phyloP scores from a whole-genome alignment of 2,329 filamentous ascomycete genomes.

The Penicillium corylophilum region DNA sequence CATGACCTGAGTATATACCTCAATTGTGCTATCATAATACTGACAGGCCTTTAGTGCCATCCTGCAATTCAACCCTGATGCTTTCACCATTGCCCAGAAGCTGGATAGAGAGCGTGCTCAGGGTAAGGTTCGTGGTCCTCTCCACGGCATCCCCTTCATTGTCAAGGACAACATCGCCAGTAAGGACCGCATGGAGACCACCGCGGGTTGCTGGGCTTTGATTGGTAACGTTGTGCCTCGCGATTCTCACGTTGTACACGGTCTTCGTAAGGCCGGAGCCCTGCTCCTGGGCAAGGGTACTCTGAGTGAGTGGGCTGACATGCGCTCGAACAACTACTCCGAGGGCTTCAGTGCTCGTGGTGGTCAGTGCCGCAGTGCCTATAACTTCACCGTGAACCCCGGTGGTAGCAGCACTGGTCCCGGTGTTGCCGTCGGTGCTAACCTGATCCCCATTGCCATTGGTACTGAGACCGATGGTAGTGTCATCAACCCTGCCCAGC shows the following conservation, averaged over 20 bases:
- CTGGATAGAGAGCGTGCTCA: constrained; percentile 60
- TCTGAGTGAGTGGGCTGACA: constrained; percentile 72
- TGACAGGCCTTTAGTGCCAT: constrained; percentile 37
- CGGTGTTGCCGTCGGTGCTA: constrained; percentile 63
- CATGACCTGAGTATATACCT: no score
- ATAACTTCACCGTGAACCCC: constrained; percentile 67
- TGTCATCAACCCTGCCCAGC: constrained; percentile 69
- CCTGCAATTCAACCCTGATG: constrained; percentile 68
- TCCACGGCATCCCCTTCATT: constrained; percentile 74
- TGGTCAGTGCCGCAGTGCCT: constrained; percentile 64
- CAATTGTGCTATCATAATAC: no score
- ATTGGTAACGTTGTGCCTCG: constrained; percentile 64
- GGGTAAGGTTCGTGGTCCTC: constrained; percentile 60
- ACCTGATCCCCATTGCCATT: constrained; percentile 62
- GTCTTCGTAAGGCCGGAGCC: constrained; percentile 64
- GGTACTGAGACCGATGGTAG: constrained; percentile 75
- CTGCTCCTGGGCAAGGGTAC: constrained; percentile 70
- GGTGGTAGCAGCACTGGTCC: constrained; percentile 69
- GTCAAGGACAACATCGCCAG: constrained; percentile 69
- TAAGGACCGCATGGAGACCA: constrained; percentile 71
- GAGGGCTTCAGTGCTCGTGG: constrained; percentile 66
- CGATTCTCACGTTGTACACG: constrained; percentile 64
- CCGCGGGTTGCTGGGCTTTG: constrained; percentile 67
- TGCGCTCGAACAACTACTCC: constrained; percentile 66
- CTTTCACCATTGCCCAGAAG: constrained; percentile 58